Conservation (phyloP, 176 grass and related monocot genomes). For the Typha latifolia region DNA sequence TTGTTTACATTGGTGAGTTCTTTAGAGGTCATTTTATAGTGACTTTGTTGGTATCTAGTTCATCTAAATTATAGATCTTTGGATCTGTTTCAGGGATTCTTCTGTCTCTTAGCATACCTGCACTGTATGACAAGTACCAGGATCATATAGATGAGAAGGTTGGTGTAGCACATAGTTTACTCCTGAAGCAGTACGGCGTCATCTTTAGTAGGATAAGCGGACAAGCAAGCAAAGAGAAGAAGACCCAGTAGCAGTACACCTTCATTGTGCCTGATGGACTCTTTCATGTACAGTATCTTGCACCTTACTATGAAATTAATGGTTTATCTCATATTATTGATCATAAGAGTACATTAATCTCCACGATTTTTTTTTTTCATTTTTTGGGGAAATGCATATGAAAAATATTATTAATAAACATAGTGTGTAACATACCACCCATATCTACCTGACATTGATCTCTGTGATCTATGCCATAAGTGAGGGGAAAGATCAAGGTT, state of each 20-base stretch:
- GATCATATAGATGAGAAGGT: constrained; percentile 80
- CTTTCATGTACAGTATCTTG: background rate
- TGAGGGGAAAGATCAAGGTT: too few species aligned
- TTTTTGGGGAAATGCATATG: too few species aligned
- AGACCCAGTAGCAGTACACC: constrained; percentile 41
- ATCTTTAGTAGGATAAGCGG: constrained; percentile 30
- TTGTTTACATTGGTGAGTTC: constrained; percentile 81
- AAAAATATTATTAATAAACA: too few species aligned
- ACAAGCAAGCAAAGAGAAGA: constrained; percentile 74
- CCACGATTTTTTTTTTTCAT: too few species aligned
- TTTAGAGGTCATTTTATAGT: background rate
- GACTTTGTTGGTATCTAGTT: constrained; percentile 21
- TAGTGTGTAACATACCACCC: too few species aligned
- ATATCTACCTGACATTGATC: too few species aligned
- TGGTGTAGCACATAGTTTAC: constrained; percentile 40
- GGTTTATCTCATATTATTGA: background rate
- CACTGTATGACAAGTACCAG: constrained; percentile 81
- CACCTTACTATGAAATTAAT: background rate
- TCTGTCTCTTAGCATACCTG: constrained; percentile 49
- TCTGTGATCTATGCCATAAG: too few species aligned
- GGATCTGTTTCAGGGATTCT: constrained; percentile 36
- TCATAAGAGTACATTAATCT: background rate
- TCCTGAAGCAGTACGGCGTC: constrained; percentile 36
- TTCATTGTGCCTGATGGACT: background rate
- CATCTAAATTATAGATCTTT: background rate